Evolutionary conservation across 176 grass and related monocot genomes (phyloP).

Genomic region (Juncus effusus): DNA sequence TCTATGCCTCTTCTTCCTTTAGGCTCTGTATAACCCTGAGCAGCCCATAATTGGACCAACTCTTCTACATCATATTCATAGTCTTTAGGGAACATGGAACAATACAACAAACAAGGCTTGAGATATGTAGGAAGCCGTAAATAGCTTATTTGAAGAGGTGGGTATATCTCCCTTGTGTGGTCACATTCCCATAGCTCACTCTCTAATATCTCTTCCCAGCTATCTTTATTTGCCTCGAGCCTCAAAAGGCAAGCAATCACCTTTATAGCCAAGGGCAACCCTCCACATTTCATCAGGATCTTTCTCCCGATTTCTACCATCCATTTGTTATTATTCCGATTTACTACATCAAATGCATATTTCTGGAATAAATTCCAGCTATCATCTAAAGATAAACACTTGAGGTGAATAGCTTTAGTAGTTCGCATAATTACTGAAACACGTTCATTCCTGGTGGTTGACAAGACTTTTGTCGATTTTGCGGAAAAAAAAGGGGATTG

Average conservation of each 20-base stretch:
- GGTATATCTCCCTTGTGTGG: constrained; percentile 28
- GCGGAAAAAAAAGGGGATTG: too few species aligned
- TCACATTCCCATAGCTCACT: constrained; percentile 12
- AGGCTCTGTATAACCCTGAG: constrained; percentile 1
- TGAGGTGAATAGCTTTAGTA: neutral
- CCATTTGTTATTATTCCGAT: too few species aligned
- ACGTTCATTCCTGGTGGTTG: neutral
- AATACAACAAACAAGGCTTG: constrained; percentile 41
- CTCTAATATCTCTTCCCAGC: too few species aligned
- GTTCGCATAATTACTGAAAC: neutral
- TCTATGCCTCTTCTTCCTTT: neutral
- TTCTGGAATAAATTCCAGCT: neutral
- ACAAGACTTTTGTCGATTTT: too few species aligned
- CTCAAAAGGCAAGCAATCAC: constrained; percentile 3
- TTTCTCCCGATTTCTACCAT: too few species aligned
- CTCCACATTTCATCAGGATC: too few species aligned
- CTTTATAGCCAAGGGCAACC: too few species aligned
- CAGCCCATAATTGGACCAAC: constrained; percentile 2
- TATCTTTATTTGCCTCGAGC: too few species aligned
- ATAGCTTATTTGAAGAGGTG: constrained; percentile 32
- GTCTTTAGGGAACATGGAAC: constrained; percentile 15
- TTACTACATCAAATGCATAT: too few species aligned
- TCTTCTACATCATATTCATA: neutral
- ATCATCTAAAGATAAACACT: neutral
- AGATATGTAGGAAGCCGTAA: constrained; percentile 41